These are phyloP conservation scores for Phytophthora cactorum DNA, from an alignment of 352 stramenopile species.

Conservation along the genomic window DNA sequence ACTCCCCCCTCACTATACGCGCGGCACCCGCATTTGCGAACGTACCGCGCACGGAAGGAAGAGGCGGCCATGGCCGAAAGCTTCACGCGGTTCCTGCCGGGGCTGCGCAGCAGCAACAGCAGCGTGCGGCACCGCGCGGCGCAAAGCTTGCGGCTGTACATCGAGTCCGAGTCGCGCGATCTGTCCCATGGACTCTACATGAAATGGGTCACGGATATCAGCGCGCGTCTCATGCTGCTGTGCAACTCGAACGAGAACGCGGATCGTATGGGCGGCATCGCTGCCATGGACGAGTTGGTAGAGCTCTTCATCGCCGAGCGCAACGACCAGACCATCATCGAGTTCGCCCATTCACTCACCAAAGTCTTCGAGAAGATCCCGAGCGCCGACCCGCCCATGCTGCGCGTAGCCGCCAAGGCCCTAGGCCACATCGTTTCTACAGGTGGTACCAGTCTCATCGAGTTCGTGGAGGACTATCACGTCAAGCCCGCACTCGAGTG, in stretches of 20 bases:
- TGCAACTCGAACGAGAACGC: constrained; percentile 80
- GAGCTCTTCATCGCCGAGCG: constrained; percentile 90
- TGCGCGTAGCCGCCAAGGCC: constrained; percentile 79
- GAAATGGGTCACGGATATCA: constrained; percentile 89
- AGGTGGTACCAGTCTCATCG: constrained; percentile 84
- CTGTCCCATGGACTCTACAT: constrained; percentile 86
- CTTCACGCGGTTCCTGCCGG: constrained; percentile 77
- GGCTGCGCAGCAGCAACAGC: constrained; percentile 71
- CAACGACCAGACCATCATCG: constrained; percentile 91
- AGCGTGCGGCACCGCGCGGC: constrained; percentile 69
- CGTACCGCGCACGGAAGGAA: constrained; percentile 18
- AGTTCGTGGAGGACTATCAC: constrained; percentile 91
- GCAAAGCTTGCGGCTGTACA: constrained; percentile 79
- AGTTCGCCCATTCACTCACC: constrained; percentile 88
- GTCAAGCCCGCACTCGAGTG: constrained; percentile 87
- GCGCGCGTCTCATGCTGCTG: constrained; percentile 80
- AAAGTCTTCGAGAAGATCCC: constrained; percentile 91
- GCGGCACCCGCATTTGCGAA: constrained; percentile 21
- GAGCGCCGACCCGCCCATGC: constrained; percentile 68
- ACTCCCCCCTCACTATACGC: constrained; percentile 13
- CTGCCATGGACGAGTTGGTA: constrained; percentile 89
- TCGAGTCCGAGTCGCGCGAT: constrained; percentile 88
- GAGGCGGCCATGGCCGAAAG: constrained; percentile 59
- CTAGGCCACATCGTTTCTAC: constrained; percentile 90
- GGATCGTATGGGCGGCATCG: constrained; percentile 87